Evolutionary conservation across 2,329 filamentous ascomycete genomes (phyloP), one percentile per base, ranked within the genome.

Genomic region (Keithomyces neogunnii): DNA sequence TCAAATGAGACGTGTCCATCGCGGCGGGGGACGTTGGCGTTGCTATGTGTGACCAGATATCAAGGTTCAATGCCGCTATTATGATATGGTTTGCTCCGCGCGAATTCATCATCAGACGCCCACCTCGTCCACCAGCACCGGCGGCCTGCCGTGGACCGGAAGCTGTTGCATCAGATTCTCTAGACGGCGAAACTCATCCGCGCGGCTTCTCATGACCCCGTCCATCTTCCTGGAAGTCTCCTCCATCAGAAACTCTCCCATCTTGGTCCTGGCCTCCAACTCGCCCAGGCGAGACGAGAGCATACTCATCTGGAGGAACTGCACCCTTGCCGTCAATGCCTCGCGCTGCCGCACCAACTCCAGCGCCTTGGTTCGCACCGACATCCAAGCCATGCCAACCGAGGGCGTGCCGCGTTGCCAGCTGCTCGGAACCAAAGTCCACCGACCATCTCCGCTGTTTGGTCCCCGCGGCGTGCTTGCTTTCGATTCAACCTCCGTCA

Each of bases 251-350:
- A 11, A 29, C 49, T 67, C 65, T n/a, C 59, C 59, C 59, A 58
- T 59, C 32, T 58, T 63, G 7, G 62, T 63, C 47, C 60, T 59
- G 29, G 57, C 57, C 56, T 72, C 69, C 8, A 72, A 59, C 36
- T 69, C 64, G 8, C 65, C 56, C 48, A 71, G 60, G 48, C 65
- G 61, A 63, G 73, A 73, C 44, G 71, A 69, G 32, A 75, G 68
- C 66, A 76, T 71, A 62, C 70, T 73, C 65, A 73, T 72, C 59
- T 76, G 72, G 51, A 73, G 67, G 56, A 76, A 76, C 46, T 74
- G 66, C 40, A 76, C 72, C 38, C 72, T 64, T 6, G 65, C 66
- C 2, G 71, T 73, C 56, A 74, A 56, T 3, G 69, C 67, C 49
- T 75, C 72, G 45, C 73, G 66, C 62, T 75, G 71, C 30, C 71